phyloP scores from a whole-genome alignment of 306 rosid species.

The Trichosanthes cucumerina region DNA sequence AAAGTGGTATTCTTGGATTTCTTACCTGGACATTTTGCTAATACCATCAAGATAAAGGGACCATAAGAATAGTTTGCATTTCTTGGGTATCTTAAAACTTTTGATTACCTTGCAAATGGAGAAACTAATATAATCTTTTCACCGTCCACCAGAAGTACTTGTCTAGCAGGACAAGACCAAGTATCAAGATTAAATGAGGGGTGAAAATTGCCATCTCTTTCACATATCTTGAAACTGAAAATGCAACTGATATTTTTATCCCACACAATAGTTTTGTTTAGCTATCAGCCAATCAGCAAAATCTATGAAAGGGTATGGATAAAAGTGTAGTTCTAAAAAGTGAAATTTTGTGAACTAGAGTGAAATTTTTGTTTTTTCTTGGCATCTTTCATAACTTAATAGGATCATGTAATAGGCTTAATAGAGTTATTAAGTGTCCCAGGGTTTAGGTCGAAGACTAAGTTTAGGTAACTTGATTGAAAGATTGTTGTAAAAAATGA shows the following conservation, averaged over 20 bases:
- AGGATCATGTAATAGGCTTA: neutral
- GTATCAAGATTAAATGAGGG: neutral
- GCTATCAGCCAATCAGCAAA: neutral
- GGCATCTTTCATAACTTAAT: neutral
- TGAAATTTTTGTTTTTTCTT: neutral
- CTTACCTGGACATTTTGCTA: neutral
- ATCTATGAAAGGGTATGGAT: neutral
- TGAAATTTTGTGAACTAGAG: neutral
- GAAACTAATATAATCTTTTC: neutral
- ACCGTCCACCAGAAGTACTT: neutral
- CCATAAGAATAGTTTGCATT: neutral
- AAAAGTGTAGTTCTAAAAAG: neutral
- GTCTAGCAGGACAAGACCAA: neutral
- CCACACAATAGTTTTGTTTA: neutral
- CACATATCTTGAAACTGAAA: neutral
- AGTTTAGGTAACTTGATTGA: neutral
- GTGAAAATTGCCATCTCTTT: neutral
- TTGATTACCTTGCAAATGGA: neutral
- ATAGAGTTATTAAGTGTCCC: neutral
- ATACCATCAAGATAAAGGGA: neutral
- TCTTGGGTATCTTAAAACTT: neutral
- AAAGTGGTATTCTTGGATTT: neutral
- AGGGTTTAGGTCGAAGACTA: neutral
- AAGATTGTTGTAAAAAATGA: neutral
- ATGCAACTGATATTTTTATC: neutral